phyloP scores from a whole-genome alignment of 352 stramenopile species.

The Pythium apleroticum region DNA sequence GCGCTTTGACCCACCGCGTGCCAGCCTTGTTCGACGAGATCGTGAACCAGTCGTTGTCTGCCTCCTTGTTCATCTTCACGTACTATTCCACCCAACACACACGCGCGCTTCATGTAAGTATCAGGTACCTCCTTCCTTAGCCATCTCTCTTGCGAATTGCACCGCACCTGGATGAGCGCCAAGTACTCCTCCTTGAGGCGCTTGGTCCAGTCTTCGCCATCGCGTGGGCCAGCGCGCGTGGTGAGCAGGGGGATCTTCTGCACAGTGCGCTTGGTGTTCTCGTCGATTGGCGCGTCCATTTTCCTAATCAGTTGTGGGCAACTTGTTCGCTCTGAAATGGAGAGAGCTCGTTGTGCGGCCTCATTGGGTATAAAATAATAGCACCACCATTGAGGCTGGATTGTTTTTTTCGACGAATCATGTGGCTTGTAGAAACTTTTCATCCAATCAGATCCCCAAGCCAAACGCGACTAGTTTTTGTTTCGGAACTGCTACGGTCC shows the following conservation, averaged over 20 bases:
- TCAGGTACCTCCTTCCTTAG: neutral
- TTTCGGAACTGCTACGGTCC: too few species aligned
- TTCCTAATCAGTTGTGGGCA: neutral
- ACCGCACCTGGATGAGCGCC: constrained; percentile 69
- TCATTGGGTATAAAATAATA: neutral
- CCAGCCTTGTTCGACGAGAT: constrained; percentile 85
- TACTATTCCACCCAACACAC: constrained; percentile 36
- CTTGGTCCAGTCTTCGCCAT: constrained; percentile 78
- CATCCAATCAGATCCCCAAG: too few species aligned
- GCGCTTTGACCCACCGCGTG: constrained; percentile 39
- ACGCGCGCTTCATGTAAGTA: neutral
- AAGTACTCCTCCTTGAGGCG: constrained; percentile 88
- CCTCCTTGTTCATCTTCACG: constrained; percentile 89
- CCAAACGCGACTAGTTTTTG: too few species aligned
- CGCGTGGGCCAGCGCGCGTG: constrained; percentile 72
- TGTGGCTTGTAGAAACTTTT: too few species aligned
- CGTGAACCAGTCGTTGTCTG: constrained; percentile 90
- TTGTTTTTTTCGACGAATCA: too few species aligned
- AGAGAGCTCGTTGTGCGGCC: too few species aligned
- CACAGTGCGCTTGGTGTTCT: constrained; percentile 77
- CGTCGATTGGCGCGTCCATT: constrained; percentile 83
- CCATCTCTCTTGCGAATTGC: neutral
- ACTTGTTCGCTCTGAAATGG: neutral
- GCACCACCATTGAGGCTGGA: too few species aligned
- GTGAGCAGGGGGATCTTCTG: constrained; percentile 85